These are phyloP conservation scores for Mucor saturninus DNA, from an alignment of 371 early-diverging fungal species.

Conservation along the genomic window DNA sequence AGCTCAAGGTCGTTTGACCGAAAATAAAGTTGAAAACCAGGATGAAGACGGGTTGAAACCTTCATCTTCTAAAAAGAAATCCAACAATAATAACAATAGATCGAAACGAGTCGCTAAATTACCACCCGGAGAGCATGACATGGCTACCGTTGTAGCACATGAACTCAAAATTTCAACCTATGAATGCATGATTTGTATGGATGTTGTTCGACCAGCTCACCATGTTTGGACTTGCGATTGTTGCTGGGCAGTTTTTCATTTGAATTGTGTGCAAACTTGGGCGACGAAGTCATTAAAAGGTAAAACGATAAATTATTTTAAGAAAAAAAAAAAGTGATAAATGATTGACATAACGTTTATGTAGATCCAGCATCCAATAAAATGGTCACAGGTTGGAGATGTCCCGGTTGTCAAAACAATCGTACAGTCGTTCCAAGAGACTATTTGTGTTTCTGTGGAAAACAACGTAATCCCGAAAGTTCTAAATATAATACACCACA, in stretches of 20 bases:
- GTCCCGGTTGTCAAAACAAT: constrained; percentile 92
- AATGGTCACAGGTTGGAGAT: constrained; percentile 73
- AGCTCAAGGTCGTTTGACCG: constrained; percentile 45
- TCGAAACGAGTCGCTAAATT: constrained; percentile 17
- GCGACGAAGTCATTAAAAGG: constrained; percentile 67
- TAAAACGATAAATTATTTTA: constrained; percentile 22
- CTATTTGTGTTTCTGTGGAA: constrained; percentile 90
- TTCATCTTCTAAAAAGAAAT: background rate
- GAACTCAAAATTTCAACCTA: constrained; percentile 71
- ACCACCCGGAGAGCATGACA: constrained; percentile 50
- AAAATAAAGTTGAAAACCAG: background rate
- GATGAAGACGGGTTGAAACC: background rate
- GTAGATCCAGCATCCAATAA: constrained; percentile 39
- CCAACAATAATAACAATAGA: constrained; percentile 11
- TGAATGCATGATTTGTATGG: constrained; percentile 97
- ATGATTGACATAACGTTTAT: background rate
- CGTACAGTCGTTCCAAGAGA: constrained; percentile 68
- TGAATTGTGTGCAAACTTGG: constrained; percentile 80
- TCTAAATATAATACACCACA: constrained; percentile 80
- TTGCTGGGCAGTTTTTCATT: constrained; percentile 92
- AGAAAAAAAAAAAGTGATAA: background rate
- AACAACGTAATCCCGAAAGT: constrained; percentile 70
- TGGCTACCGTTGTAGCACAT: constrained; percentile 63
- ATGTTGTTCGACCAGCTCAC: constrained; percentile 70
- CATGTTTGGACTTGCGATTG: constrained; percentile 83